phyloP scores from a whole-genome alignment of 2,329 filamentous ascomycete genomes.

The Exutisphaerella laricina region DNA sequence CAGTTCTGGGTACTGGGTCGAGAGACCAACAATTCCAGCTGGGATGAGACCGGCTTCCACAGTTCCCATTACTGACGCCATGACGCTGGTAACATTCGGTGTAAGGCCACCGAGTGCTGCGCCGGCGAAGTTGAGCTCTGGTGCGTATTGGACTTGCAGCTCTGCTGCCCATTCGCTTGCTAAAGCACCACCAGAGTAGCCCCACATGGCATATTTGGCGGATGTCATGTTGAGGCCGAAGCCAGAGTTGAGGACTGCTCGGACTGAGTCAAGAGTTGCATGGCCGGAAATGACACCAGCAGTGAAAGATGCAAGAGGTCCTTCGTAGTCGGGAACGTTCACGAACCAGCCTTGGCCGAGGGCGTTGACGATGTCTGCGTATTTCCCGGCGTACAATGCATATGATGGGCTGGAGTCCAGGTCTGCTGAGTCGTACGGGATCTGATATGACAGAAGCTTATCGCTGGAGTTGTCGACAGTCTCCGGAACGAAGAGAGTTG shows the following conservation, averaged over 20 bases:
- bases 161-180: conserved; percentile 51
- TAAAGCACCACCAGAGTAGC: conserved; percentile 52
- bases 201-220: conserved; percentile 40
- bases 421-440: conserved; percentile 35
- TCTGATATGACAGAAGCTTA: conserved; percentile 27
- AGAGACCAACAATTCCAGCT: conserved; percentile 32
- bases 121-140: conserved; percentile 47
- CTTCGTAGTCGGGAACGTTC: conserved; percentile 44
- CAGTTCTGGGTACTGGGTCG: conserved; percentile 34
- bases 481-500: conserved; percentile 25
- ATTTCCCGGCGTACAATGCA: conserved; percentile 24
- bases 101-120: conserved; percentile 47
- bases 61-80: conserved; percentile 33
- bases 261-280: conserved; percentile 41
- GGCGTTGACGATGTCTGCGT: conserved; percentile 30
- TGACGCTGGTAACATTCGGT: conserved; percentile 37
- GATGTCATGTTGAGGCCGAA: conserved; percentile 19
- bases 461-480: conserved; percentile 10
- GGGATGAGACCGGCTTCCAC: conserved; percentile 32
- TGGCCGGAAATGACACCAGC: conserved; percentile 41
- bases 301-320: conserved; percentile 40
- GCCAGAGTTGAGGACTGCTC: conserved; percentile 35
- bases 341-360: conserved; percentile 46
- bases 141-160: conserved; percentile 49
- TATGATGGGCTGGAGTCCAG: conserved; percentile 40